phyloP scores from a whole-genome alignment of 1,284 basidiomycete genomes.

The Vanrija sp. region DNA sequence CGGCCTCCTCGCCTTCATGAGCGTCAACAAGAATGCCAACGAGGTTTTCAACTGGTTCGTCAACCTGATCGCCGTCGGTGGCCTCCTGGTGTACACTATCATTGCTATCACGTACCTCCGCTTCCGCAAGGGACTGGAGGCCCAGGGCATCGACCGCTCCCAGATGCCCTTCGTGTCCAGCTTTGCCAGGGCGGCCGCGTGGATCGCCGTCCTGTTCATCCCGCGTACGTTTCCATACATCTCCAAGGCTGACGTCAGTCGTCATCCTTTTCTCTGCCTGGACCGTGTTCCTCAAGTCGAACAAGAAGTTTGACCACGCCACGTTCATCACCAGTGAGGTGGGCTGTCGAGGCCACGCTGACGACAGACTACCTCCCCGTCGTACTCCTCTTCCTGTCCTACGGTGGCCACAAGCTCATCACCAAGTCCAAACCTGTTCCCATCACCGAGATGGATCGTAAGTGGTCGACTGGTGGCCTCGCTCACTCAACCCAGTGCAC shows the following conservation, averaged over 20 bases:
- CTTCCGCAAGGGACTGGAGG: constrained; percentile 25
- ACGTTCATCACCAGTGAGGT: constrained; percentile 15
- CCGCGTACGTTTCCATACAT: background rate
- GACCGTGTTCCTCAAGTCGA: constrained; percentile 14
- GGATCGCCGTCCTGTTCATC: constrained; percentile 15
- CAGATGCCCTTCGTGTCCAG: constrained; percentile 13
- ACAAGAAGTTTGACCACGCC: background rate
- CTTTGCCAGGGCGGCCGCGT: constrained; percentile 1
- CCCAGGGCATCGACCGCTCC: constrained; percentile 20
- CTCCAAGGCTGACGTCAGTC: background rate
- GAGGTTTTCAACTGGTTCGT: constrained; percentile 69
- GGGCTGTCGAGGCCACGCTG: constrained; percentile 38
- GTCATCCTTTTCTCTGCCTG: constrained; percentile 28
- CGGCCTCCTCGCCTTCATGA: constrained; percentile 67
- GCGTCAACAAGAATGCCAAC: constrained; percentile 57
- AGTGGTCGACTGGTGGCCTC: background rate
- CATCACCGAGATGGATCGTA: constrained; percentile 15
- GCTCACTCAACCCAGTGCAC: too few species aligned
- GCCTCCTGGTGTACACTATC: constrained; percentile 63
- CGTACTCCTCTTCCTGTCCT: constrained; percentile 65
- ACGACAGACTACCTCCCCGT: constrained; percentile 71
- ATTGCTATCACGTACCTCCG: constrained; percentile 24
- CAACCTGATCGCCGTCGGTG: constrained; percentile 59
- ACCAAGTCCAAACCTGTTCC: constrained; percentile 17
- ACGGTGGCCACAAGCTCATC: constrained; percentile 47